Percentiles rank a stretch among this genome's conserved stretches.
phyloP scores from a whole-genome alignment of 1,284 basidiomycete species.

The Moesziomyces aphidis region DNA sequence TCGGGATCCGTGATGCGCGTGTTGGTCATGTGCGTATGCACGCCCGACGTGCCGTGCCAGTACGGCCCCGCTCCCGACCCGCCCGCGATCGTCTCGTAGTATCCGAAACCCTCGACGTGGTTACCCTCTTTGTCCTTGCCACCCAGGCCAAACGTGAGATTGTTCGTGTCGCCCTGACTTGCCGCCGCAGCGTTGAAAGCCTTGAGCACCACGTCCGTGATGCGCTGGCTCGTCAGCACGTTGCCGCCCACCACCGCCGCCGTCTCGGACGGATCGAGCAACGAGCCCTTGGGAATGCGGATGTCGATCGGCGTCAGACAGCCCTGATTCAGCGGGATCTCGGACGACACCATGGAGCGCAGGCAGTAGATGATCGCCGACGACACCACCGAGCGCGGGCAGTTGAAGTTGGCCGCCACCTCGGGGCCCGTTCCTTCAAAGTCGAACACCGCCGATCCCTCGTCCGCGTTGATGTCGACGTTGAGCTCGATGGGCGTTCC shows the following conservation, averaged over 20 bases:
- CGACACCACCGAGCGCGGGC: conserved; percentile 79
- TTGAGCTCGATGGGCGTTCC: conserved; percentile 77
- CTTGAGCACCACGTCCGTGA: conserved; percentile 92
- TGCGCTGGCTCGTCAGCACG: conserved; percentile 89
- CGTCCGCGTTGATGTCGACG: conserved; percentile 81
- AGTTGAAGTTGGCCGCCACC: conserved; percentile 88
- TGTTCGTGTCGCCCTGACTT: conserved; percentile 88
- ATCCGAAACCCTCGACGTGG: conserved; percentile 85
- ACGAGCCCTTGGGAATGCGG: conserved; percentile 81
- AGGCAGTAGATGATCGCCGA: conserved; percentile 94
- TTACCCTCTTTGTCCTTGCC: conserved; percentile 85
- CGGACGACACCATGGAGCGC: conserved; percentile 88
- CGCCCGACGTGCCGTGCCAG: conserved; percentile 79
- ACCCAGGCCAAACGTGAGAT: conserved; percentile 89
- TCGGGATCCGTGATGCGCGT: conserved; percentile 83
- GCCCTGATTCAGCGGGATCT: conserved; percentile 94
- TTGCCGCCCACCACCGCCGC: conserved; percentile 95
- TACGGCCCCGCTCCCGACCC: conserved; percentile 87
- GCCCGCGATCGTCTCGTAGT: conserved; percentile 96
- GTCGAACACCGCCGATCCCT: conserved; percentile 87
- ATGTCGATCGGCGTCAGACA: conserved; percentile 80
- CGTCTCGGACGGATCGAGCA: conserved; percentile 79
- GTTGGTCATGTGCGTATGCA: conserved; percentile 83
- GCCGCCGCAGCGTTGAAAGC: conserved; percentile 94
- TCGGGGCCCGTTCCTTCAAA: conserved; percentile 86